Evolutionary conservation across 139 green algal genomes (phyloP).

Genomic region (Chlamydomonas schloesseri): DNA sequence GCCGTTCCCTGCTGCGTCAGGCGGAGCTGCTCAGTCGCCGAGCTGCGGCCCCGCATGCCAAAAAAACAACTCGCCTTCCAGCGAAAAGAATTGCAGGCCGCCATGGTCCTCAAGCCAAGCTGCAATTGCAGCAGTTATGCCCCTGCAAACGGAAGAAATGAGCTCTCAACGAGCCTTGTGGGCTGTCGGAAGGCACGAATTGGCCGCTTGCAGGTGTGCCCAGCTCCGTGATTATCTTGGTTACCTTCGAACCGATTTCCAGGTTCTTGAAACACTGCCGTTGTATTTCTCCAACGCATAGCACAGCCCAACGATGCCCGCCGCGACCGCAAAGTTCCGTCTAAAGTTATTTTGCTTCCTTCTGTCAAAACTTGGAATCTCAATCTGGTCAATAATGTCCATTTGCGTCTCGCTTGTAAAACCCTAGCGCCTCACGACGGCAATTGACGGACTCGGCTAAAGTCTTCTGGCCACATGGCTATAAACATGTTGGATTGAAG

Average conservation of each 20-base stretch:
- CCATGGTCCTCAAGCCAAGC: slow-evolving; percentile 59
- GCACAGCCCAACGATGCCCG: slow-evolving; percentile 19
- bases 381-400: slow-evolving; percentile 49
- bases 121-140: slow-evolving; percentile 48
- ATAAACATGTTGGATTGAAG: background rate
- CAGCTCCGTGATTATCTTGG: too few relatives aligned
- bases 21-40: too few relatives aligned
- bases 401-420: background rate
- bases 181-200: slow-evolving; percentile 1
- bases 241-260: slow-evolving; percentile 31
- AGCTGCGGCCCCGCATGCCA: too few relatives aligned
- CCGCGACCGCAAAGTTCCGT: slow-evolving; percentile 31
- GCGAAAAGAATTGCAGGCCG: slow-evolving; percentile 43
- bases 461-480: background rate
- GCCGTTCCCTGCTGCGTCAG: too few relatives aligned
- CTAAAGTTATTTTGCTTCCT: background rate
- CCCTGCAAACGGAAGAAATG: slow-evolving; percentile 5
- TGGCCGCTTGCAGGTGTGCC: too few relatives aligned
- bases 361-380: slow-evolving; percentile 49
- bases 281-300: slow-evolving; percentile 41
- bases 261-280: slow-evolving; percentile 9
- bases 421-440: background rate
- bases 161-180: background rate
- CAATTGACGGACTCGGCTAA: too few relatives aligned
- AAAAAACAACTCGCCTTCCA: slow-evolving; percentile 46